Evolutionary conservation across 306 rosid species (phyloP), one percentile per base, ranked within the genome.

Genomic region (Lithocarpus polystachyus): DNA sequence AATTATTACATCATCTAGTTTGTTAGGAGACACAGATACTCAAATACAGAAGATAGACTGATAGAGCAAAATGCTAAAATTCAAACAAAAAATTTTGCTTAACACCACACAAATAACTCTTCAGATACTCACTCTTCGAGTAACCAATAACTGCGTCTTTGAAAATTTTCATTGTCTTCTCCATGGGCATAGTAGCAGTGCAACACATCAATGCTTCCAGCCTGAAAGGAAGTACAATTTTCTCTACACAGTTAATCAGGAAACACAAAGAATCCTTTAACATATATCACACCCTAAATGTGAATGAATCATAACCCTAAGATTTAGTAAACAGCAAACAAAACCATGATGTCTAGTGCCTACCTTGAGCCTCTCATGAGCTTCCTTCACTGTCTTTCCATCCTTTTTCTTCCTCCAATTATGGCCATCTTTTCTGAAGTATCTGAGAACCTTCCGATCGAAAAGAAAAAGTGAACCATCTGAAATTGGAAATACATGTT

Each of bases 321-420:
- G 78, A 78, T 19, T 24, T 29, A 22, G 68, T 64, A 64, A 53
- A 69, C 55, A 76, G 53, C 74, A 70, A 29, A 19, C 70, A 70
- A 53, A 28, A 64, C 65, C 23, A 68, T 59, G 35, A 70, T 15
- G 52, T 6, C 35, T 12, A 61, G 75, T 62, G 54, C 73, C 84
- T 79, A 94, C 97, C 98, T 94, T 94, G 31, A 92, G 97, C 77
- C 90, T 89, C 83, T 94, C 98, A 69, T 94, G 98, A 75, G 97
- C 98, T 86, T 94, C 98, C 89, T 89, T 90, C 52, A 94, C 88
- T 10, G 94, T 89, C 85, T 94, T 94, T 60, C 96, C 98, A 87
- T 92, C 96, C 79, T 90, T 94, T 85, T 94, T 94, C 97, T 92
- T 94, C 86, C 96, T 90, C 98, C 97, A 94, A 72, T 86, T 92